These are phyloP conservation scores for Bipolaris zeicola DNA, from an alignment of 2,329 filamentous ascomycete genomes.

Conservation along the genomic window DNA sequence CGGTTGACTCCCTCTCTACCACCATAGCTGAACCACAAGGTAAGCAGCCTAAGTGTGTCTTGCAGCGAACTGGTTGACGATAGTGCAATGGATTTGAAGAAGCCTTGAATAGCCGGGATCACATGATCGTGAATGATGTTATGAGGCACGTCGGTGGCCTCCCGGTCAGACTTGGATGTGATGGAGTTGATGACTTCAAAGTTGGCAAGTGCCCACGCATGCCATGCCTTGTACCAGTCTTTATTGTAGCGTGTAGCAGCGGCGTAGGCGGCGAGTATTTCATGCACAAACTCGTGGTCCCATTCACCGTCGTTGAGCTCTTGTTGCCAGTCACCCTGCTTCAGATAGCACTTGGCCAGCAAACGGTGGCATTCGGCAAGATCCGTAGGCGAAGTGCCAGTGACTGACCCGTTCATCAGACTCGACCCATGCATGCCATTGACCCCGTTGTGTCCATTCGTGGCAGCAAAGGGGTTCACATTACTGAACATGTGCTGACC, in stretches of 20 bases:
- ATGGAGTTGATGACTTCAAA: slow-evolving; percentile 95
- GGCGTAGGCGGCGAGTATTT: slow-evolving; percentile 88
- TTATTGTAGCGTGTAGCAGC: slow-evolving; percentile 93
- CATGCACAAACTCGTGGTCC: slow-evolving; percentile 82
- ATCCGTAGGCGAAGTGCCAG: slow-evolving; percentile 38
- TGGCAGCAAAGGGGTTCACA: slow-evolving; percentile 47
- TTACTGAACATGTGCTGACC: slow-evolving; percentile 45
- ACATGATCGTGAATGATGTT: slow-evolving; percentile 82
- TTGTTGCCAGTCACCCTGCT: slow-evolving; percentile 96
- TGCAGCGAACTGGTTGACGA: slow-evolving; percentile 92
- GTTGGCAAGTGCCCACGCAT: slow-evolving; percentile 96
- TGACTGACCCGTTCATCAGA: slow-evolving; percentile 32
- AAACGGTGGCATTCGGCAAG: slow-evolving; percentile 68
- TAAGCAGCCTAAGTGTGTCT: slow-evolving; percentile 89
- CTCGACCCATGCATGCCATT: slow-evolving; percentile 44
- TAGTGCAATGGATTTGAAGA: slow-evolving; percentile 95
- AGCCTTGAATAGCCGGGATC: slow-evolving; percentile 90
- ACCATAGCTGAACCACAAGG: slow-evolving; percentile 95
- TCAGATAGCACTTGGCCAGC: slow-evolving; percentile 92
- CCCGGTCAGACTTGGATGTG: slow-evolving; percentile 68
- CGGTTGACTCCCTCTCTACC: slow-evolving; percentile 85
- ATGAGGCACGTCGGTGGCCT: slow-evolving; percentile 64
- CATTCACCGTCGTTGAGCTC: slow-evolving; percentile 84
- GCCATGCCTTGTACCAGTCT: slow-evolving; percentile 98
- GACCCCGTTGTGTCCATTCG: slow-evolving; percentile 60